A percentile compares a stretch with the other conserved stretches of the same genome.
Evolutionary conservation across 2,329 filamentous ascomycete species (phyloP).

Genomic region (Hymenoscyphus salicellus): DNA sequence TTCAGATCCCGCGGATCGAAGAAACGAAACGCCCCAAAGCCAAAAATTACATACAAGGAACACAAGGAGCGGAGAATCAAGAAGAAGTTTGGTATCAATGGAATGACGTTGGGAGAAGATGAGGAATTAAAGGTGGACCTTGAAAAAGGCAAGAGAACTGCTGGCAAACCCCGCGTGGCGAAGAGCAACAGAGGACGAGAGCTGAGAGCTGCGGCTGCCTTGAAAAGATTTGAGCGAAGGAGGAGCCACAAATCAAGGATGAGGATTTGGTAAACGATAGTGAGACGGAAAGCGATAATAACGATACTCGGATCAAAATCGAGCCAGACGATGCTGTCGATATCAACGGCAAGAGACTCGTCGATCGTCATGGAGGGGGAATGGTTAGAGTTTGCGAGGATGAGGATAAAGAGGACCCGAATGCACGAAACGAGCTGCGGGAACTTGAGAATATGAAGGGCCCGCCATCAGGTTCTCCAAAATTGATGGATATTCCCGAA

Average conservation of each 20-base stretch:
- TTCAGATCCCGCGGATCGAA: conserved; percentile 58
- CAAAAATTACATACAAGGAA: conserved; percentile 36
- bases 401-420: conserved; percentile 57
- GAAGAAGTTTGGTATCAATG: conserved; percentile 55
- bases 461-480: background rate
- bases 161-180: conserved; percentile 58
- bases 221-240: conserved; percentile 54
- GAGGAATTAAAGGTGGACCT: conserved; percentile 46
- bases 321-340: conserved; percentile 57
- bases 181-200: conserved; percentile 58
- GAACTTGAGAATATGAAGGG: conserved; percentile 56
- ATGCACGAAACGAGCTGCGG: conserved; percentile 60
- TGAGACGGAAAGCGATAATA: conserved; percentile 46
- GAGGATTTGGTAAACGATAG: conserved; percentile 43
- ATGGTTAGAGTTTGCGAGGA: conserved; percentile 75
- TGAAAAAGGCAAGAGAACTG: conserved; percentile 49
- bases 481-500: conserved; percentile 11
- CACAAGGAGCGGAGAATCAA: conserved; percentile 52
- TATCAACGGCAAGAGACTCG: conserved; percentile 59
- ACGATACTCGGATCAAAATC: conserved; percentile 43
- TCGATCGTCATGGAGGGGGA: conserved; percentile 63
- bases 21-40: conserved; percentile 49
- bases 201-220: conserved; percentile 57
- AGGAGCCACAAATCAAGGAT: conserved; percentile 40
- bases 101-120: conserved; percentile 49